phyloP scores from a whole-genome alignment of 768 basidiomycete genomes.

The Leucosporidium creatinivorum region DNA sequence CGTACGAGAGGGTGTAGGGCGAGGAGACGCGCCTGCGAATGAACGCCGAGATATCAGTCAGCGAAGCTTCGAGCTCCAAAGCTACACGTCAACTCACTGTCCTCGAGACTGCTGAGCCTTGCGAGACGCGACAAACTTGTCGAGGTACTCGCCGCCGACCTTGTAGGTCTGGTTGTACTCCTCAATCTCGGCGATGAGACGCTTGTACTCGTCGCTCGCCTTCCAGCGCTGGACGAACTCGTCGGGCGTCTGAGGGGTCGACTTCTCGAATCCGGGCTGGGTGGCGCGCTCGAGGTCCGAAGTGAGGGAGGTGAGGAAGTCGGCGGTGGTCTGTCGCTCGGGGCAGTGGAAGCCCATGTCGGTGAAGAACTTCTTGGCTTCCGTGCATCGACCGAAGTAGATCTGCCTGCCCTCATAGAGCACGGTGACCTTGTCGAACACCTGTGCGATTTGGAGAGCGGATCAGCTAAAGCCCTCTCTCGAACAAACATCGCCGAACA shows the following conservation, averaged over 20 bases:
- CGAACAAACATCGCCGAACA: slow-evolving; percentile 1
- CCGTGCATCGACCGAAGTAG: slow-evolving; percentile 47
- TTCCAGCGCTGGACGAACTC: slow-evolving; percentile 46
- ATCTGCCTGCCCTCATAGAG: slow-evolving; percentile 49
- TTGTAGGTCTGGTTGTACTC: slow-evolving; percentile 41
- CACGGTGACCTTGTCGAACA: slow-evolving; percentile 50
- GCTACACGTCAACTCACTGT: slow-evolving; percentile 38
- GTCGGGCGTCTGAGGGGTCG: slow-evolving; percentile 44
- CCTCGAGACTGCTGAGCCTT: slow-evolving; percentile 44
- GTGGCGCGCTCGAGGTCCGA: slow-evolving; percentile 38
- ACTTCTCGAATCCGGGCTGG: slow-evolving; percentile 40
- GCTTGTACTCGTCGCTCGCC: slow-evolving; percentile 40
- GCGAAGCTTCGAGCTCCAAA: background rate
- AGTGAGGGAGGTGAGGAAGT: slow-evolving; percentile 42
- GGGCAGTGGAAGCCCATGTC: slow-evolving; percentile 45
- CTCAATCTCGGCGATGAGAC: slow-evolving; percentile 39
- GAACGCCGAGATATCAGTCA: background rate
- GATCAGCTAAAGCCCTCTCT: too few relatives aligned
- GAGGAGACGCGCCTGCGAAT: slow-evolving; percentile 35
- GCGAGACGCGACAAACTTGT: slow-evolving; percentile 41
- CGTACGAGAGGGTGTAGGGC: slow-evolving; percentile 48
- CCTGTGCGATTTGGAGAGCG: background rate
- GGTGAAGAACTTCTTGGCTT: slow-evolving; percentile 48
- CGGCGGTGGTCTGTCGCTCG: slow-evolving; percentile 43
- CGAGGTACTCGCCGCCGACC: slow-evolving; percentile 36